Evolutionary conservation across 805 yeast species (phyloP).

Genomic region (Candida insectalens): DNA sequence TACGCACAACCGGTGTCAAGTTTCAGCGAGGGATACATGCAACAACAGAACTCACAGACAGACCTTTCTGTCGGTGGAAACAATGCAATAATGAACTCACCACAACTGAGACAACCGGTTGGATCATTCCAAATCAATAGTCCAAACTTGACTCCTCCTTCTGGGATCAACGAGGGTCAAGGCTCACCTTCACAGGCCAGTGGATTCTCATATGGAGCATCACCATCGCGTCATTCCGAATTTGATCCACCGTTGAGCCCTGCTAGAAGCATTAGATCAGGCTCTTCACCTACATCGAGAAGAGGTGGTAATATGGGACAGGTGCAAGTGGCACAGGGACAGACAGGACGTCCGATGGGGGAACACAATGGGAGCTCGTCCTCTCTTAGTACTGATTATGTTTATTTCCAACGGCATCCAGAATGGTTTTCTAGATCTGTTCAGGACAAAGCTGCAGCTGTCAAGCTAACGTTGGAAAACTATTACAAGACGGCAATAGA

Average conservation of each 20-base stretch:
- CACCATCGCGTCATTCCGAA: not conserved
- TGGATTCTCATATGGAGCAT: not conserved
- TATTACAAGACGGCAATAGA: conserved; percentile 77
- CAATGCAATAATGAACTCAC: not conserved
- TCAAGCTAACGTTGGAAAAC: conserved; percentile 73
- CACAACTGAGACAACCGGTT: conserved; percentile 3
- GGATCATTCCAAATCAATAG: not conserved
- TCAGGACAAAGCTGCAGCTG: conserved; percentile 78
- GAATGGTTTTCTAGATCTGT: conserved; percentile 61
- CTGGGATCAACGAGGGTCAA: not conserved
- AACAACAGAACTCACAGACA: conserved; percentile 14
- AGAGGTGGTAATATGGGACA: not conserved
- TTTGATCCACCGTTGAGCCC: not conserved
- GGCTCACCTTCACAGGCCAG: conserved; percentile 4
- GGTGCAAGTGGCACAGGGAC: conserved; percentile 3
- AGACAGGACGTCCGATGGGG: conserved; percentile 5
- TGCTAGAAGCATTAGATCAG: conserved; percentile 5
- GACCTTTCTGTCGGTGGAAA: conserved; percentile 8
- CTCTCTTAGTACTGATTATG: conserved; percentile 35
- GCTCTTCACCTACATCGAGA: conserved; percentile 17
- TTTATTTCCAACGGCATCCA: conserved; percentile 76
- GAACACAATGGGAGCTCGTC: conserved; percentile 3
- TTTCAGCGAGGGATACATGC: conserved; percentile 11
- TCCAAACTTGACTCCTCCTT: conserved; percentile 2
- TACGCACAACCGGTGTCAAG: conserved; percentile 10